A percentile compares a stretch with the other conserved stretches of the same genome.
phyloP scores from a whole-genome alignment of 2,329 filamentous ascomycete genomes.

The Aschersonia sp. region DNA sequence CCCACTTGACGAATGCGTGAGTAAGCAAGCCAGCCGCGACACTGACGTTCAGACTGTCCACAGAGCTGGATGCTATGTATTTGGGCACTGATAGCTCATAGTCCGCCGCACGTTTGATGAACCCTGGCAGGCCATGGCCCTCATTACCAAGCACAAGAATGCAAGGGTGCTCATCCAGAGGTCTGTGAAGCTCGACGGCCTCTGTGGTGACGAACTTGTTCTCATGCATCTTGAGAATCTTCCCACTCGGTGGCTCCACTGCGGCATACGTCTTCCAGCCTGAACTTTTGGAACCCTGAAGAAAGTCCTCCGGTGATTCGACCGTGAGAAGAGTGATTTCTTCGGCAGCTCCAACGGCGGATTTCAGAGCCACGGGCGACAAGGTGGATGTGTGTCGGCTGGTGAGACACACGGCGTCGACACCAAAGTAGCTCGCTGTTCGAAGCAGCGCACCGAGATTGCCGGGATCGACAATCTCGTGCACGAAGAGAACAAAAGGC shows the following conservation, averaged over 20 bases:
- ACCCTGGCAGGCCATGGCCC: slow-evolving; percentile 54
- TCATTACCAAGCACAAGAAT: slow-evolving; percentile 77
- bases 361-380: slow-evolving; percentile 67
- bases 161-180: slow-evolving; percentile 46
- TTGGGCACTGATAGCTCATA: slow-evolving; percentile 49
- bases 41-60: slow-evolving; percentile 90
- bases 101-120: slow-evolving; percentile 52
- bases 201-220: slow-evolving; percentile 33
- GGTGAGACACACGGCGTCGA: slow-evolving; percentile 68
- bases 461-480: slow-evolving; percentile 70
- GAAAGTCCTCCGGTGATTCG: slow-evolving; percentile 51
- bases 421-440: slow-evolving; percentile 80
- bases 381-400: slow-evolving; percentile 59
- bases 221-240: slow-evolving; percentile 17
- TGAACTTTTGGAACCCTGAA: slow-evolving; percentile 48
- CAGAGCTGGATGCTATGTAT: slow-evolving; percentile 34
- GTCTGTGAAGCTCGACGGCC: slow-evolving; percentile 32
- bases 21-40: slow-evolving; percentile 71
- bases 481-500: slow-evolving; percentile 59
- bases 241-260: slow-evolving; percentile 31
- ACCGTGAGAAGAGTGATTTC: slow-evolving; percentile 60
- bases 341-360: slow-evolving; percentile 78
- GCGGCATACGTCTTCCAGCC: slow-evolving; percentile 82
- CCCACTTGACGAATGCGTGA: slow-evolving; percentile 46
- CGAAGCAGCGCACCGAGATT: slow-evolving; percentile 85